phyloP scores from a whole-genome alignment of 2,329 filamentous ascomycete species.

The Xylariaceae sp. region DNA sequence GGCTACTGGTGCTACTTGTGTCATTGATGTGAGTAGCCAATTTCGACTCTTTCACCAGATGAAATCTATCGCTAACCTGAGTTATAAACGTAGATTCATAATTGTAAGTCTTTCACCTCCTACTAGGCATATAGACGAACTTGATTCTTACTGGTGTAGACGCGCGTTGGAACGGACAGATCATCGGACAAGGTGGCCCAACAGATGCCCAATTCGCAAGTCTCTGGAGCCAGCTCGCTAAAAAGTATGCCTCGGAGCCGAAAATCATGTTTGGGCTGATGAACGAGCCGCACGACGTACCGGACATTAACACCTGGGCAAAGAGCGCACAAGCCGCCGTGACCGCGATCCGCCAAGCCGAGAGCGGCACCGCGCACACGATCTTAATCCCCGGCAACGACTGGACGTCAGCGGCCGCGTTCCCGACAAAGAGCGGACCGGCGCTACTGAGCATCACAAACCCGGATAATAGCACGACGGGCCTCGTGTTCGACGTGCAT shows the following conservation, averaged over 20 bases:
- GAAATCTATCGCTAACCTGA: neutral
- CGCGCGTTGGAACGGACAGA: conserved; percentile 64
- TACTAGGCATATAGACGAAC: neutral
- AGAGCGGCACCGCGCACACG: conserved; percentile 40
- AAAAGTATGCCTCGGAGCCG: conserved; percentile 52
- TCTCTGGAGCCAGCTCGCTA: conserved; percentile 63
- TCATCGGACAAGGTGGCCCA: conserved; percentile 70
- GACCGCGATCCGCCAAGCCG: conserved; percentile 29
- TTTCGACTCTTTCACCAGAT: neutral
- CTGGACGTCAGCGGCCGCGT: conserved; percentile 47
- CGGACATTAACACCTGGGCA: conserved; percentile 55
- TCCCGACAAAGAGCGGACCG: conserved; percentile 47
- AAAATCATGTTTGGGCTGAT: conserved; percentile 61
- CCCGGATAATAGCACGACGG: conserved; percentile 49
- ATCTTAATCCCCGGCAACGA: conserved; percentile 60
- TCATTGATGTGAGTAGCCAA: conserved; percentile 51
- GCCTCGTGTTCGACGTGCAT: conserved; percentile 54
- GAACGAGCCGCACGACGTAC: conserved; percentile 59
- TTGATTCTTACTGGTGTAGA: conserved; percentile 1
- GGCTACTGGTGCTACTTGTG: conserved; percentile 54
- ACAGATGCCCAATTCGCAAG: conserved; percentile 61
- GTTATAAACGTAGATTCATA: conserved; percentile 32
- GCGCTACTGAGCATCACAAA: conserved; percentile 52
- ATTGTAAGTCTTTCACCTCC: conserved; percentile 26
- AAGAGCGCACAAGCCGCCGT: conserved; percentile 52